Conservation (phyloP, 2,329 filamentous ascomycete genomes). For the Aspergillus alliaceus region DNA sequence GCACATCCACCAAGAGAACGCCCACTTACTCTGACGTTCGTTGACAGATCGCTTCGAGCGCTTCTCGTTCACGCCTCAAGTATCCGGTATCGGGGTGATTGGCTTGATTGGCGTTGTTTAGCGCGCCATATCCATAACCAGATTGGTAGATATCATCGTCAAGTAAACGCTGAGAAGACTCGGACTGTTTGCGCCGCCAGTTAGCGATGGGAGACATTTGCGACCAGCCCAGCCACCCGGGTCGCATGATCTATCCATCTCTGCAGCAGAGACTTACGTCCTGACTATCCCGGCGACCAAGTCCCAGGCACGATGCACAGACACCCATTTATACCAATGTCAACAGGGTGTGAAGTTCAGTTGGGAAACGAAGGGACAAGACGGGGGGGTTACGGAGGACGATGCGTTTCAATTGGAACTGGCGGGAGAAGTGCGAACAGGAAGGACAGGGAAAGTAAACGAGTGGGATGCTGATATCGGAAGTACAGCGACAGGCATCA, state of each 20-base stretch:
- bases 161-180: conserved; percentile 43
- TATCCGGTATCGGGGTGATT: conserved; percentile 44
- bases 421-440: not conserved
- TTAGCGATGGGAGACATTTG: not conserved
- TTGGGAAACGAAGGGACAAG: conserved; percentile 3
- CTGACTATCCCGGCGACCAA: conserved; percentile 37
- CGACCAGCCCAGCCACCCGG: not conserved
- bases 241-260: not conserved
- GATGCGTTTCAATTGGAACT: not conserved
- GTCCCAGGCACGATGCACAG: conserved; percentile 46
- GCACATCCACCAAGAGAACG: no score
- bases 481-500: conserved; percentile 6
- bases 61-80: conserved; percentile 45
- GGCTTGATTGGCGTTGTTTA: conserved; percentile 36
- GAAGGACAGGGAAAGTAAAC: conserved; percentile 1
- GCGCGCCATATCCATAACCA: conserved; percentile 44
- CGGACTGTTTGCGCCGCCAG: conserved; percentile 26
- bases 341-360: not conserved
- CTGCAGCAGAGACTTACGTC: conserved; percentile 29
- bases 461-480: not conserved
- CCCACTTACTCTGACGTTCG: conserved; percentile 46
- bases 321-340: conserved; percentile 40
- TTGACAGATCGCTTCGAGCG: conserved; percentile 48
- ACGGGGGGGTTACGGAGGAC: not conserved
- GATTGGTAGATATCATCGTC: conserved; percentile 48